Percentiles rank a stretch among this genome's conserved stretches.
phyloP scores from a whole-genome alignment of 2,329 filamentous ascomycete species.

The Parastagonospora avenae region DNA sequence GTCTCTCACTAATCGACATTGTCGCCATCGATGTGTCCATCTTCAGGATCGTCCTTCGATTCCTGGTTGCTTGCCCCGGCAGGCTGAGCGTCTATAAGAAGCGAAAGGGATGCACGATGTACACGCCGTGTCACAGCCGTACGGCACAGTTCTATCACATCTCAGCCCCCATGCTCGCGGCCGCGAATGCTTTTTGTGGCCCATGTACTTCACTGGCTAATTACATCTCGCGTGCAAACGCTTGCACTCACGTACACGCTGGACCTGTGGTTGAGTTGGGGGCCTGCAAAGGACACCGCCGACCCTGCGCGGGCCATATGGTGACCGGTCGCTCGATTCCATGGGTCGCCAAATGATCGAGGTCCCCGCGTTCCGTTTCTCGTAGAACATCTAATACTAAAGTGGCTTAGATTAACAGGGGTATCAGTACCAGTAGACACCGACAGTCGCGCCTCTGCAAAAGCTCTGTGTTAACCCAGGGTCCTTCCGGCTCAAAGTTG shows the following conservation, averaged over 20 bases:
- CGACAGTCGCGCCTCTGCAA: too few species aligned
- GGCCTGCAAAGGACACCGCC: not conserved
- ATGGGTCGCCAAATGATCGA: too few species aligned
- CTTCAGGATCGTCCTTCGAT: slow-evolving; percentile 1
- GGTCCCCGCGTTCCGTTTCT: too few species aligned
- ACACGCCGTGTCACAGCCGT: slow-evolving; percentile 26
- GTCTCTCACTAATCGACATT: slow-evolving; percentile 22
- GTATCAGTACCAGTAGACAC: too few species aligned
- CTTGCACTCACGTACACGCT: not conserved
- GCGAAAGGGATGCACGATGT: slow-evolving; percentile 6
- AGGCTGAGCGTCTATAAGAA: slow-evolving; percentile 13
- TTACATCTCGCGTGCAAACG: not conserved
- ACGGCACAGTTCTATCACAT: slow-evolving; percentile 19
- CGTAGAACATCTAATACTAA: too few species aligned
- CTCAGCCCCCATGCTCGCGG: slow-evolving; percentile 1
- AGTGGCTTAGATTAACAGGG: too few species aligned
- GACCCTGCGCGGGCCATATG: too few species aligned
- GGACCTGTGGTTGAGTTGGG: not conserved
- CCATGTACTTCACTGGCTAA: not conserved
- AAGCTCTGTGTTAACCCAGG: too few species aligned
- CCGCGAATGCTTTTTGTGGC: slow-evolving; percentile 6
- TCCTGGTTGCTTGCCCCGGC: not conserved
- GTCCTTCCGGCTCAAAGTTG: too few species aligned
- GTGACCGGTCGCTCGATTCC: too few species aligned
- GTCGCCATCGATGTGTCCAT: slow-evolving; percentile 2